A percentile compares a stretch with the other conserved stretches of the same genome.
Evolutionary conservation across 78 protist genomes (phyloP).

Genomic region (Anaeramoeba flamelloides): DNA sequence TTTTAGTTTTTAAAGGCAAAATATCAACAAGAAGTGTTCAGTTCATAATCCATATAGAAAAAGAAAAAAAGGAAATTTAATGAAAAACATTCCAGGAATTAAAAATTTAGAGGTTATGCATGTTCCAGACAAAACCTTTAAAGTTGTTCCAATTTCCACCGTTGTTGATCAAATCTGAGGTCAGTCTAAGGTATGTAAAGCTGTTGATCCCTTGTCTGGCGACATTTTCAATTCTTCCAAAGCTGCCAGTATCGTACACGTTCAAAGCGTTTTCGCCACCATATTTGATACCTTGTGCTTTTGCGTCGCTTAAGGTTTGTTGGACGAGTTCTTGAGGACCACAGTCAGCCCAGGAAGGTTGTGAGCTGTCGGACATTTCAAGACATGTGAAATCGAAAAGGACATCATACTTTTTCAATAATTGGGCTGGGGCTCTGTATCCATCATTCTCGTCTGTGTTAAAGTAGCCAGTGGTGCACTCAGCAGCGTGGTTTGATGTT

Average conservation of each 20-base stretch:
- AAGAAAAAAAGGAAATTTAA: not conserved
- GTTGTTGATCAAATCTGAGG: constrained; percentile 4
- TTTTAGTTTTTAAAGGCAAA: too few relatives aligned
- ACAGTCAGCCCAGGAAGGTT: constrained; percentile 24
- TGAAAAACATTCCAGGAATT: not conserved
- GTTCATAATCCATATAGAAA: too few relatives aligned
- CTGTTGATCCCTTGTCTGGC: not conserved
- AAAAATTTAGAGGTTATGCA: not conserved
- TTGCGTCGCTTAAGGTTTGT: constrained; percentile 13
- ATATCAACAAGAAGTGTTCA: too few relatives aligned
- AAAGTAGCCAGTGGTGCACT: constrained; percentile 64
- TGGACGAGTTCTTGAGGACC: constrained; percentile 34
- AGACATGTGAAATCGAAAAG: constrained; percentile 56
- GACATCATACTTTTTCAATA: constrained; percentile 27
- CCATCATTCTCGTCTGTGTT: constrained; percentile 34
- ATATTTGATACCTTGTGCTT: constrained; percentile 23
- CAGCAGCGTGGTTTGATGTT: constrained; percentile 57
- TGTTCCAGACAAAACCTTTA: not conserved
- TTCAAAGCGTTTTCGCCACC: constrained; percentile 29
- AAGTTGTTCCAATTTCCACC: not conserved
- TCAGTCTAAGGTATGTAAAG: constrained; percentile 17
- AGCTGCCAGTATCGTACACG: not conserved
- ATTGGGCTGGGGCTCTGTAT: constrained; percentile 31
- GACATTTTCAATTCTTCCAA: not conserved
- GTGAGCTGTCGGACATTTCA: constrained; percentile 40